Evolutionary conservation across 495 filamentous ascomycete species (phyloP).

Genomic region (Tuber aestivum): DNA sequence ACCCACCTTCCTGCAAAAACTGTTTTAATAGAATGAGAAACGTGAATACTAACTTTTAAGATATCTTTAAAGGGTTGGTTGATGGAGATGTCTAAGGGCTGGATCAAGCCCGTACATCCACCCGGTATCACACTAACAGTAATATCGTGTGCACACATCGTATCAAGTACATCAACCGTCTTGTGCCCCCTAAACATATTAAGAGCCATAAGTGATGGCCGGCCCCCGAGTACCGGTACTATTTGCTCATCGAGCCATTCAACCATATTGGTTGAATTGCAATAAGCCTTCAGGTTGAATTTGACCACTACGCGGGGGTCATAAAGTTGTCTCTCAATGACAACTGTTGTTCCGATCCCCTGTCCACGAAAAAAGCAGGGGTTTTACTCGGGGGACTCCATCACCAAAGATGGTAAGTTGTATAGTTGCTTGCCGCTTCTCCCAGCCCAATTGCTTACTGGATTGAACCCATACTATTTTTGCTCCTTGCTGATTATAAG

Average conservation of each 20-base stretch:
- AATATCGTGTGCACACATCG: slow-evolving; percentile 2
- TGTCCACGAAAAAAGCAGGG: slow-evolving; percentile 11
- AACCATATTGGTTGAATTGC: not conserved
- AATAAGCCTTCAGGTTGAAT: slow-evolving; percentile 13
- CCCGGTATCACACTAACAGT: not conserved
- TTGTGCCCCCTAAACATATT: slow-evolving; percentile 7
- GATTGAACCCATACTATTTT: slow-evolving; percentile 12
- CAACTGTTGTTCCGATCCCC: not conserved
- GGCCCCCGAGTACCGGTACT: not conserved
- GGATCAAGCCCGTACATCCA: not conserved
- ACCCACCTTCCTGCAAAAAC: too few species aligned
- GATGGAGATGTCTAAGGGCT: slow-evolving; percentile 11
- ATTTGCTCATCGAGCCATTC: slow-evolving; percentile 8
- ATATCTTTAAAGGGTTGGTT: slow-evolving; percentile 7
- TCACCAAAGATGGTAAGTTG: slow-evolving; percentile 4
- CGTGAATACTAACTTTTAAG: not conserved
- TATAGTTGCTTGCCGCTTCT: slow-evolving; percentile 17
- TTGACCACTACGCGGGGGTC: slow-evolving; percentile 10
- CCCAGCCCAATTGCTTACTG: slow-evolving; percentile 1
- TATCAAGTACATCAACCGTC: slow-evolving; percentile 2
- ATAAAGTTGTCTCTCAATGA: not conserved
- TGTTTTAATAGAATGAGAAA: too few species aligned
- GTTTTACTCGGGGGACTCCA: not conserved
- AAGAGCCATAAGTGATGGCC: slow-evolving; percentile 3
- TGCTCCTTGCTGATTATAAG: slow-evolving; percentile 11